These are phyloP conservation scores for Nakaseomyces kungkrabaensis DNA, from an alignment of 1,139 yeast species.

Conservation along the genomic window DNA sequence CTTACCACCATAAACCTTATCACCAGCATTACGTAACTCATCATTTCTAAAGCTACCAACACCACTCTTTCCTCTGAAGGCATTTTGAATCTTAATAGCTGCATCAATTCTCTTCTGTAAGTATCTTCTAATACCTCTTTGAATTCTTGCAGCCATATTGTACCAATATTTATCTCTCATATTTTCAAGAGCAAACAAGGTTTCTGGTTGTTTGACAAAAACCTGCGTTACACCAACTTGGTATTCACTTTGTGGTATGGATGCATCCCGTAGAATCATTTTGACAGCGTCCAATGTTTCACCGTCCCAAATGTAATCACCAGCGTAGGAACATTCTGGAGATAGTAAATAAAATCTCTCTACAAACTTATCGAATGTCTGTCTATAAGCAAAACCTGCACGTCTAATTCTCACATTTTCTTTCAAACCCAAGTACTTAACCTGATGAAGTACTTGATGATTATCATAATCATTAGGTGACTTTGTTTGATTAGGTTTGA, in stretches of 20 bases:
- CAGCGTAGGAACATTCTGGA: constrained; percentile 89
- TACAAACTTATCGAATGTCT: constrained; percentile 94
- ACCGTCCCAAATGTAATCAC: constrained; percentile 94
- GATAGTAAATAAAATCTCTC: constrained; percentile 88
- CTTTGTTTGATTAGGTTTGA: constrained; percentile 91
- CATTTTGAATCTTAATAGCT: constrained; percentile 72
- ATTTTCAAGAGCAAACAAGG: constrained; percentile 88
- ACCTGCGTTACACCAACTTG: constrained; percentile 94
- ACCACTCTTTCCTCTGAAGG: constrained; percentile 73
- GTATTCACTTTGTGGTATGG: constrained; percentile 70
- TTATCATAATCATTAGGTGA: constrained; percentile 86
- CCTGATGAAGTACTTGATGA: constrained; percentile 86
- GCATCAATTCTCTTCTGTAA: constrained; percentile 76
- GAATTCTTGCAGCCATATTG: constrained; percentile 95
- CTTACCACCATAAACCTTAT: constrained; percentile 53
- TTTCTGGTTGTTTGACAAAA: constrained; percentile 94
- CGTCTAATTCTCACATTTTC: constrained; percentile 96
- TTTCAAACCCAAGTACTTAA: constrained; percentile 89
- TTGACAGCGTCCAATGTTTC: constrained; percentile 73
- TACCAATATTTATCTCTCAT: constrained; percentile 98
- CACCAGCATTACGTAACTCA: constrained; percentile 78
- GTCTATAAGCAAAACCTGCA: constrained; percentile 98
- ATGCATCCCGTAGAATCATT: constrained; percentile 69
- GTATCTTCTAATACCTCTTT: constrained; percentile 91
- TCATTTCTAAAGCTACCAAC: constrained; percentile 71